Evolutionary conservation across 208 protist species (phyloP).

Genomic region (Polymyxa betae): DNA sequence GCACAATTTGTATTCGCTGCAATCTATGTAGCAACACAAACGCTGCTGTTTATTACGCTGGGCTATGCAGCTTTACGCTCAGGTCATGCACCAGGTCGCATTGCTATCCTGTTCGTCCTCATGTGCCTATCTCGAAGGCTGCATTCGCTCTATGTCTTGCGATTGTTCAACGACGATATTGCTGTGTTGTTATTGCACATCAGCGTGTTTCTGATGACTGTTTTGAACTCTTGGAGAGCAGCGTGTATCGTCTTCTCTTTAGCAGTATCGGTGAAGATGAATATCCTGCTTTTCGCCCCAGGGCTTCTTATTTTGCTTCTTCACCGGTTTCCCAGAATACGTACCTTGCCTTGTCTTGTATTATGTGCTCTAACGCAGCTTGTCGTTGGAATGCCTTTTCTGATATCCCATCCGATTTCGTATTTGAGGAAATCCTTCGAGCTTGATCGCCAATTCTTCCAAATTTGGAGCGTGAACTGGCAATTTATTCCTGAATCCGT

Average conservation of each 20-base stretch:
- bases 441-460: conserved; percentile 68
- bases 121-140: conserved; percentile 71
- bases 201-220: neutral
- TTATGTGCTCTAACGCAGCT: conserved; percentile 70
- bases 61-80: neutral
- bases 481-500: conserved; percentile 1
- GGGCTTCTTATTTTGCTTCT: conserved; percentile 79
- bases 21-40: conserved; percentile 68
- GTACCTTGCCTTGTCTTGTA: conserved; percentile 67
- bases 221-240: conserved; percentile 50
- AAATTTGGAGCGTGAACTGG: conserved; percentile 48
- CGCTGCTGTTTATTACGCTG: conserved; percentile 73
- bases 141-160: conserved; percentile 81
- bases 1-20: conserved; percentile 74
- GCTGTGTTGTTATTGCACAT: conserved; percentile 59
- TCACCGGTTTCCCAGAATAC: conserved; percentile 57
- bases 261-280: conserved; percentile 93
- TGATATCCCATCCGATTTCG: conserved; percentile 62
- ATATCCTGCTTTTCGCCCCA: conserved; percentile 86
- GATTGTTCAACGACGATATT: conserved; percentile 82
- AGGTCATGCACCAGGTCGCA: neutral
- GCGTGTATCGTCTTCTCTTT: conserved; percentile 69
- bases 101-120: conserved; percentile 64
- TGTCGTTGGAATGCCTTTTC: conserved; percentile 73
- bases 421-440: conserved; percentile 80